Evolutionary conservation across 768 basidiomycete genomes (phyloP).

Genomic region (Russula foetens): DNA sequence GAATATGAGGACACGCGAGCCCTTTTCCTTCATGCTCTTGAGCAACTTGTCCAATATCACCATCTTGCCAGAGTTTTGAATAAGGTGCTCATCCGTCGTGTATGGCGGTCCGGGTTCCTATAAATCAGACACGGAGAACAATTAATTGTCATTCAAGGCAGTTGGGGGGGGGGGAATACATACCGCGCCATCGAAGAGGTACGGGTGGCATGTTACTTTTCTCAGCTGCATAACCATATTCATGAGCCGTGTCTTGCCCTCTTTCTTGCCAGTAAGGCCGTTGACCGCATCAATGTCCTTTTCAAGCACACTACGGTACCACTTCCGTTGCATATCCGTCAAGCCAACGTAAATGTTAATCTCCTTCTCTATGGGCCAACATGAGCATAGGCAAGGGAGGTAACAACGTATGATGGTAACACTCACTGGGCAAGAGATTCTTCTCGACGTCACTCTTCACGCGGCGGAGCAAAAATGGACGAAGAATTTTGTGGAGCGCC

Average conservation of each 20-base stretch:
- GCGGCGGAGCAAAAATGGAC: conserved; percentile 88
- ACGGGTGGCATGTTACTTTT: conserved; percentile 87
- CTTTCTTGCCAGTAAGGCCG: conserved; percentile 92
- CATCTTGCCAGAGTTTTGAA: conserved; percentile 96
- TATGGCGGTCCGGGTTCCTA: conserved; percentile 97
- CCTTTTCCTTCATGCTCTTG: conserved; percentile 78
- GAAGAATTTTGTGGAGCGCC: conserved; percentile 91
- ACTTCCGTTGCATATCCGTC: conserved; percentile 95
- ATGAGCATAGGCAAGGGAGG: conserved; percentile 2
- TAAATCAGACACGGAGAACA: neutral
- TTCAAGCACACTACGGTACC: conserved; percentile 93
- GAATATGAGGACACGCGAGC: conserved; percentile 94
- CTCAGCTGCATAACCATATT: conserved; percentile 99
- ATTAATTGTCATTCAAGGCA: neutral
- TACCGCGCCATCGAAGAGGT: conserved; percentile 89
- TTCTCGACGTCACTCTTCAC: conserved; percentile 98
- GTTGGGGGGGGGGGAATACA: conserved; percentile 23
- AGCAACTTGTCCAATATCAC: conserved; percentile 93
- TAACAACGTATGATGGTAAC: neutral
- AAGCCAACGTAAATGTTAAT: conserved; percentile 98
- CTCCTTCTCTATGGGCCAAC: conserved; percentile 67
- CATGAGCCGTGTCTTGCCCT: conserved; percentile 95
- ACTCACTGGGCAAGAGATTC: conserved; percentile 79
- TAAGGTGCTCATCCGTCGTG: conserved; percentile 94
- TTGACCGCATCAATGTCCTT: conserved; percentile 99